A percentile compares a stretch with the other conserved stretches of the same genome.
These are phyloP conservation scores for Bertia moriformis DNA, from an alignment of 2,329 filamentous ascomycete species.

Conservation along the genomic window DNA sequence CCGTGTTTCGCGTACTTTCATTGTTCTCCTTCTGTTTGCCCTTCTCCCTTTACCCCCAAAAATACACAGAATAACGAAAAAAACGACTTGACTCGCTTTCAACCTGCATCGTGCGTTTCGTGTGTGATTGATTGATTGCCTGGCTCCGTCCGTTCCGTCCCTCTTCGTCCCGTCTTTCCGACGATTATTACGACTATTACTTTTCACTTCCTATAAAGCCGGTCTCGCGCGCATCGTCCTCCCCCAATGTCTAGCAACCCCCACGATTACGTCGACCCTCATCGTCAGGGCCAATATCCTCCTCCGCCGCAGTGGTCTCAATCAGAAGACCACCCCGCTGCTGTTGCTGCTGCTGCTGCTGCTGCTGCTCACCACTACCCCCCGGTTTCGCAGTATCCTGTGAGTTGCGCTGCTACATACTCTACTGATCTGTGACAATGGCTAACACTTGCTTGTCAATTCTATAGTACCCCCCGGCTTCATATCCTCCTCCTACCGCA, in stretches of 20 bases:
- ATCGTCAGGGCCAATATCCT: constrained; percentile 27
- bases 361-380: too few species aligned
- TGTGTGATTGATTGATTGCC: too few species aligned
- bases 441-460: neutral
- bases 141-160: too few species aligned
- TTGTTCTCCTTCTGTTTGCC: too few species aligned
- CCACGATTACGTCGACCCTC: constrained; percentile 17
- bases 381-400: neutral
- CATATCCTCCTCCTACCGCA: neutral
- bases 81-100: too few species aligned
- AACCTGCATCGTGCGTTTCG: too few species aligned
- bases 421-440: neutral
- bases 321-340: constrained; percentile 18
- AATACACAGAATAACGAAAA: too few species aligned
- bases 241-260: constrained; percentile 17
- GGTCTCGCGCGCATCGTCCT: constrained; percentile 5
- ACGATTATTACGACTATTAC: too few species aligned
- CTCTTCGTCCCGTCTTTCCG: too few species aligned
- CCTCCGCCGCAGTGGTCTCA: constrained; percentile 22
- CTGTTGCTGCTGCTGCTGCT: constrained; percentile 7
- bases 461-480: neutral
- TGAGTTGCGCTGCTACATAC: neutral
- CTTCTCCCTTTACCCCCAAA: too few species aligned
- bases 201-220: constrained; percentile 6
- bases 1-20: too few species aligned